Conservation (phyloP, 2,329 filamentous ascomycete species). For the Diplodia seriata region DNA sequence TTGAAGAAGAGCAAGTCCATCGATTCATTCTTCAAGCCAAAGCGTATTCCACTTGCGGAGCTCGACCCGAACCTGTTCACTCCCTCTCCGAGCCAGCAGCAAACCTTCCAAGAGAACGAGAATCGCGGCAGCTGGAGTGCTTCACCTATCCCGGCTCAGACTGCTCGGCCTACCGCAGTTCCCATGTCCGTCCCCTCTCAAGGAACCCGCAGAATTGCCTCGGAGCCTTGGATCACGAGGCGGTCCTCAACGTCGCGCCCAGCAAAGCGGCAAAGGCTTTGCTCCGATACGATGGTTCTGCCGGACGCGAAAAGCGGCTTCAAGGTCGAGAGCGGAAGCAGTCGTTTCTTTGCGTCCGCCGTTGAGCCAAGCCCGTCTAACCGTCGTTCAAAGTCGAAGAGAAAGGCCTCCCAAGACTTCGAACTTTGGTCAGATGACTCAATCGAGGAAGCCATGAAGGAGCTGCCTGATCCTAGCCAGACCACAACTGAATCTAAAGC, state of each 20-base stretch:
- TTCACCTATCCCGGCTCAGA: conserved; percentile 54
- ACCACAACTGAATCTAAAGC: neutral
- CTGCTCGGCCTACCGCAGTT: conserved; percentile 37
- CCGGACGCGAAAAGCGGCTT: conserved; percentile 40
- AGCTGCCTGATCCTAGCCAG: conserved; percentile 41
- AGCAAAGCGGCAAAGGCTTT: conserved; percentile 54
- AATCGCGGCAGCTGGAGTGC: conserved; percentile 61
- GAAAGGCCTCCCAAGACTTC: conserved; percentile 48
- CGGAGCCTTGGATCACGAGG: conserved; percentile 13
- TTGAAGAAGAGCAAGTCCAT: conserved; percentile 68
- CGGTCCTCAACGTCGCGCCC: conserved; percentile 52
- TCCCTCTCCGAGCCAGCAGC: conserved; percentile 69
- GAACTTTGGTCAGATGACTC: conserved; percentile 59
- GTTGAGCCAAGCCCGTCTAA: conserved; percentile 51
- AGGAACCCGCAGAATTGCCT: conserved; percentile 10
- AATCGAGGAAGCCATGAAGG: conserved; percentile 52
- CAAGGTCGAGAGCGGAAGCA: conserved; percentile 45
- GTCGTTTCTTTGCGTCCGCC: conserved; percentile 53
- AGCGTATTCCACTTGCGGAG: conserved; percentile 69
- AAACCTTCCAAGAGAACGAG: conserved; percentile 62
- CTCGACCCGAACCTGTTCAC: conserved; percentile 72
- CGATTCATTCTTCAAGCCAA: conserved; percentile 69
- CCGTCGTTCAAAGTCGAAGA: conserved; percentile 44
- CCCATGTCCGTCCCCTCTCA: conserved; percentile 7
- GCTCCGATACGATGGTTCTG: conserved; percentile 48